These are phyloP conservation scores for Sugiyamaella smithiae DNA, from an alignment of 805 yeast species.

Conservation along the genomic window DNA sequence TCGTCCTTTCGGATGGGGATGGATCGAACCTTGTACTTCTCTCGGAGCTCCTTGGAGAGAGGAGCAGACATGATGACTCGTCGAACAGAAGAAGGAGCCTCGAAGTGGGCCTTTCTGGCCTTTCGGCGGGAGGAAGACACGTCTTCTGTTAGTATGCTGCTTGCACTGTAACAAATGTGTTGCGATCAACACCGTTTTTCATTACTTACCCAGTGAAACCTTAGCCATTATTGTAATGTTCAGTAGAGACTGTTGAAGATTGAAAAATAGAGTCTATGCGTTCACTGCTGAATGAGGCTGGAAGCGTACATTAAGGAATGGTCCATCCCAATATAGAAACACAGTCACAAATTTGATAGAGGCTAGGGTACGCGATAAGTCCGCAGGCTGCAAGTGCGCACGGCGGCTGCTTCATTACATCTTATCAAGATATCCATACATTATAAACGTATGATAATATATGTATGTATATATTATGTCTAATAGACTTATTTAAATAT, in stretches of 20 bases:
- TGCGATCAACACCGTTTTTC: too few species aligned
- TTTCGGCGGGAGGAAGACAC: slow-evolving; percentile 99
- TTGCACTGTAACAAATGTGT: not conserved
- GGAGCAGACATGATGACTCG: slow-evolving; percentile 97
- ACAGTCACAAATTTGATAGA: slow-evolving; percentile 1
- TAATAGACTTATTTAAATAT: too few species aligned
- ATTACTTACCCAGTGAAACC: slow-evolving; percentile 54
- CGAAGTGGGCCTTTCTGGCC: slow-evolving; percentile 99
- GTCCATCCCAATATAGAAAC: not conserved
- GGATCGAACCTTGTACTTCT: slow-evolving; percentile 92
- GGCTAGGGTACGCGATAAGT: slow-evolving; percentile 1
- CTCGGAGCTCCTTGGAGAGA: slow-evolving; percentile 97
- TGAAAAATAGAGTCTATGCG: slow-evolving; percentile 3
- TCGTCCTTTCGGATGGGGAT: slow-evolving; percentile 98
- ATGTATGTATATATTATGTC: too few species aligned
- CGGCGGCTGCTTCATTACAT: too few species aligned
- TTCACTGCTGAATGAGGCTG: not conserved
- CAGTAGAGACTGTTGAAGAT: not conserved
- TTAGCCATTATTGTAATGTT: slow-evolving; percentile 50
- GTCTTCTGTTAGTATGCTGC: slow-evolving; percentile 50
- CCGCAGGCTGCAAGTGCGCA: too few species aligned
- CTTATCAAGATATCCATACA: too few species aligned
- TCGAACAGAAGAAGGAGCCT: slow-evolving; percentile 94
- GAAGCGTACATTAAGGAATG: not conserved
- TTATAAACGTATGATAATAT: too few species aligned